Base-by-base conservation (phyloP, 2,329 filamentous ascomycete species). In the Rhynchosporium secalis region DNA sequence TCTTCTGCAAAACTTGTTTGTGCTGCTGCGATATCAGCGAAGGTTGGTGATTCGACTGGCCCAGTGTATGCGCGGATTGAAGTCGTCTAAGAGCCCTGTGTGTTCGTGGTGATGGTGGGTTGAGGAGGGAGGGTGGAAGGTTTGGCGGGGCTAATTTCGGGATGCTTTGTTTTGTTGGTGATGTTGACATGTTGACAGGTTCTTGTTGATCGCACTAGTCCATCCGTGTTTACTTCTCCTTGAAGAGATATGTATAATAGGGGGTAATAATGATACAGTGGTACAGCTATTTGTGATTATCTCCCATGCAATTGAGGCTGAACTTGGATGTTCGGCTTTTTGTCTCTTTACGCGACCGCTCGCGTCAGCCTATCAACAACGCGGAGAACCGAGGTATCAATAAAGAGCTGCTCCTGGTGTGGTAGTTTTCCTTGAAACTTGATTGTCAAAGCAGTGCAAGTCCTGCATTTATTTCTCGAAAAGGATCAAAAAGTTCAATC, bases 1-100 rank as follows among this genome's bases (percentile, higher is more conserved):
- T 69, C 12, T 62, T 68, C 60, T 76, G 75, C 52, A 77, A 75
- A 55, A 77, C 76, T 63, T 81, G 75, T 62, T 80, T 81, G 51
- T 83, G 81, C 72, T 87, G 85, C 71, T 87, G 85, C n/a, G 86
- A 82, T 69, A 87, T 85, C 66, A 88, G 78, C 0, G 84, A 84
- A 29, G 83, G 78, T 57, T 75, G 70, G 40, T 74, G 70, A 62
- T 78, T 68, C 46, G 83, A 82, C 65, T 85, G 77, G 73, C 85
- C 85, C 59, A 91, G 76, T 75, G 83, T 80, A 78, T 92, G 89
- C 56, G 90, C 89, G 38, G 90, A 92, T 75, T 92, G 88, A 36
- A 91, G 84, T 73, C 88, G 88, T 69, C 90, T 85, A 64, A 92
- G 80, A 52, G 84, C 83, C 70, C 89, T 85, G 73, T 87, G 84